These are phyloP conservation scores for Hymenoscyphus linearis DNA, from an alignment of 2,329 filamentous ascomycete species.

Conservation along the genomic window DNA sequence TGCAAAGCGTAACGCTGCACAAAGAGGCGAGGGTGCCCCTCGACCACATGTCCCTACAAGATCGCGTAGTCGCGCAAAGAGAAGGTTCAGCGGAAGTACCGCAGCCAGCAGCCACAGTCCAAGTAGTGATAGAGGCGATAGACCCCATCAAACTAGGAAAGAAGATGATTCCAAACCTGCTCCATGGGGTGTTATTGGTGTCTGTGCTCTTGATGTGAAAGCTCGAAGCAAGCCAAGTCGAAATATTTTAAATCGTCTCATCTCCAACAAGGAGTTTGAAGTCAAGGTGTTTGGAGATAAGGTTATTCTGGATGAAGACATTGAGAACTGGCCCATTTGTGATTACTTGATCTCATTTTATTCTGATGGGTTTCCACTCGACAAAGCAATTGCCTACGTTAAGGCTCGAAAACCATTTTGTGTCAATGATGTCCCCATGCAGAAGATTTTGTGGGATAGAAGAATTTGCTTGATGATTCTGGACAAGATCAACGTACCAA, in stretches of 20 bases:
- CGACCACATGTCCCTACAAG: slow-evolving; percentile 42
- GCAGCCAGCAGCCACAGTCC: slow-evolving; percentile 77
- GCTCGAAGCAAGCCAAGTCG: slow-evolving; percentile 94
- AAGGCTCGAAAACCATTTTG: slow-evolving; percentile 92
- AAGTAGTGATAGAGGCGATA: slow-evolving; percentile 67
- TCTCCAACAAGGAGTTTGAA: slow-evolving; percentile 88
- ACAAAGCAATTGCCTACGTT: slow-evolving; percentile 95
- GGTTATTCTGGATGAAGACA: slow-evolving; percentile 92
- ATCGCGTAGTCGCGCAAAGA: slow-evolving; percentile 64
- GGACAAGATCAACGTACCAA: slow-evolving; percentile 84
- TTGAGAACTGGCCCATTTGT: slow-evolving; percentile 89
- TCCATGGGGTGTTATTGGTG: slow-evolving; percentile 69
- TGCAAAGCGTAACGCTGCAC: slow-evolving; percentile 29
- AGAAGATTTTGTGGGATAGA: slow-evolving; percentile 93
- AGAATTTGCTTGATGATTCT: slow-evolving; percentile 83
- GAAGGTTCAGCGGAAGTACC: slow-evolving; percentile 77
- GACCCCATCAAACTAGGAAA: slow-evolving; percentile 43
- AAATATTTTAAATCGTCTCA: slow-evolving; percentile 89
- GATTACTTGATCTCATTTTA: slow-evolving; percentile 98
- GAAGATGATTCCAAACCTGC: slow-evolving; percentile 60
- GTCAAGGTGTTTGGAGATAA: slow-evolving; percentile 98
- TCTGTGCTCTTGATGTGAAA: slow-evolving; percentile 93
- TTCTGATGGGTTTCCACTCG: slow-evolving; percentile 91
- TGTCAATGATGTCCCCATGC: slow-evolving; percentile 96
- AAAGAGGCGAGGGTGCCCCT: slow-evolving; percentile 28